A percentile compares a stretch with the other conserved stretches of the same genome.
Conservation (phyloP, 2,329 filamentous ascomycete genomes). For the Trichoderma atroviride region DNA sequence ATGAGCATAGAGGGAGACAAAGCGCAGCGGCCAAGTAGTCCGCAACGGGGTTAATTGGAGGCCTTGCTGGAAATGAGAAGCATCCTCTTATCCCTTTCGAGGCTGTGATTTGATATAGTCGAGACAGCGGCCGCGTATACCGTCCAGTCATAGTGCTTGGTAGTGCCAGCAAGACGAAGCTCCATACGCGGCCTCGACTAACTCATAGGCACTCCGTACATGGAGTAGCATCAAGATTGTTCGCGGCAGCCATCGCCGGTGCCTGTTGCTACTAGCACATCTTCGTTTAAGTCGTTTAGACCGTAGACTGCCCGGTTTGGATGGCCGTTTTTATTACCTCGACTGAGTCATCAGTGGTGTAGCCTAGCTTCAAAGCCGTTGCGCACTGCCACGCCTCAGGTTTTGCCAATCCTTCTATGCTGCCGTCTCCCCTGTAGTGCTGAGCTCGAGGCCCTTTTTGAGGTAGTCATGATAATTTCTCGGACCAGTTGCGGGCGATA, state of each 20-base stretch:
- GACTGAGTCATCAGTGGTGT: constrained; percentile 25
- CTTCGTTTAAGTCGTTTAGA: not conserved
- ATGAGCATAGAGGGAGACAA: not conserved
- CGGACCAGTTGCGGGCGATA: not conserved
- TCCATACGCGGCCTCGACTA: constrained; percentile 6
- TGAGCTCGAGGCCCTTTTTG: constrained; percentile 1
- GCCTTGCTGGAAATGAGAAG: constrained; percentile 18
- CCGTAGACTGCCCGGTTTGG: not conserved
- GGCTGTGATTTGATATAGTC: not conserved
- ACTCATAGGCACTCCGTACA: not conserved
- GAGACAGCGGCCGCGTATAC: constrained; percentile 4
- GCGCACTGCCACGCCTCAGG: constrained; percentile 25
- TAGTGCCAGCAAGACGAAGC: not conserved
- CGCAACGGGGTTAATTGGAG: constrained; percentile 18
- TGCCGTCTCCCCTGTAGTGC: not conserved
- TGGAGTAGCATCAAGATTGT: not conserved
- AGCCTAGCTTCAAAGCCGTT: constrained; percentile 25
- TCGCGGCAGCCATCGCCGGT: not conserved
- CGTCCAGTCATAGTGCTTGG: not conserved
- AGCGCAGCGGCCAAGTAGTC: constrained; percentile 2
- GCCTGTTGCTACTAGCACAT: constrained; percentile 3
- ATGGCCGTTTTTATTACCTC: constrained; percentile 1
- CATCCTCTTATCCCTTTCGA: not conserved
- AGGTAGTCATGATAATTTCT: constrained; percentile 18
- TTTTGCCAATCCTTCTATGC: constrained; percentile 7